These are phyloP conservation scores for Bruguiera parviflora DNA, from an alignment of 345 rosid genomes.

Conservation along the genomic window DNA sequence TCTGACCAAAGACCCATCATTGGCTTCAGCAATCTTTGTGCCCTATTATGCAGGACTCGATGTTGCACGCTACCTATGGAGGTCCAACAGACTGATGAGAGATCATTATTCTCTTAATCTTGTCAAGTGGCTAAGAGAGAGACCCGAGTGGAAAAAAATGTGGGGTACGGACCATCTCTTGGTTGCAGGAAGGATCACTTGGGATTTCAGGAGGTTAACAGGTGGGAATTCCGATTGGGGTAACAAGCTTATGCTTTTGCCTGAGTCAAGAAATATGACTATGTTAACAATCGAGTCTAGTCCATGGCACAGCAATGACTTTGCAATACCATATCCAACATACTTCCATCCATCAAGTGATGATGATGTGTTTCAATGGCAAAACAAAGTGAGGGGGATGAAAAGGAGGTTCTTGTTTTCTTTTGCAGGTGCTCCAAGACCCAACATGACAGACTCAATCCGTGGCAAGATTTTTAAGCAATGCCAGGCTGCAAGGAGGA, in stretches of 20 bases:
- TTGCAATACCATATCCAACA: slow-evolving; percentile 75
- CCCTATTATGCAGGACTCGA: slow-evolving; percentile 82
- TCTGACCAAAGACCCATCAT: slow-evolving; percentile 56
- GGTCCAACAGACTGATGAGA: slow-evolving; percentile 37
- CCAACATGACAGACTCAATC: slow-evolving; percentile 47
- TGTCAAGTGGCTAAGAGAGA: slow-evolving; percentile 55
- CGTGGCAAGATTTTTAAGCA: slow-evolving; percentile 55
- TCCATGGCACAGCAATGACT: slow-evolving; percentile 64
- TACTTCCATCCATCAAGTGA: slow-evolving; percentile 73
- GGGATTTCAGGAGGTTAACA: slow-evolving; percentile 76
- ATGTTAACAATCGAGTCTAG: slow-evolving; percentile 71
- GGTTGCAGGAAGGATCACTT: slow-evolving; percentile 77
- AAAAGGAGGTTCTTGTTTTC: slow-evolving; percentile 54
- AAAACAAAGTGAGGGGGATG: slow-evolving; percentile 44
- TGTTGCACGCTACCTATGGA: slow-evolving; percentile 67
- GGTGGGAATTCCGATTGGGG: slow-evolving; percentile 59
- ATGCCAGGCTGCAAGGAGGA: slow-evolving; percentile 53
- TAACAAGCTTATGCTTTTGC: slow-evolving; percentile 59
- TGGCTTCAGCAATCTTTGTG: slow-evolving; percentile 66
- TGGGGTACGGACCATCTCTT: slow-evolving; percentile 73
- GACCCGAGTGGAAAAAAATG: slow-evolving; percentile 67
- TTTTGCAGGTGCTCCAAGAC: slow-evolving; percentile 61
- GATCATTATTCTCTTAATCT: slow-evolving; percentile 53
- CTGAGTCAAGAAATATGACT: slow-evolving; percentile 71
- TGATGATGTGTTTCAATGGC: slow-evolving; percentile 54